Conservation (phyloP, 805 yeast genomes). For the Saccharomycopsis sp. region DNA sequence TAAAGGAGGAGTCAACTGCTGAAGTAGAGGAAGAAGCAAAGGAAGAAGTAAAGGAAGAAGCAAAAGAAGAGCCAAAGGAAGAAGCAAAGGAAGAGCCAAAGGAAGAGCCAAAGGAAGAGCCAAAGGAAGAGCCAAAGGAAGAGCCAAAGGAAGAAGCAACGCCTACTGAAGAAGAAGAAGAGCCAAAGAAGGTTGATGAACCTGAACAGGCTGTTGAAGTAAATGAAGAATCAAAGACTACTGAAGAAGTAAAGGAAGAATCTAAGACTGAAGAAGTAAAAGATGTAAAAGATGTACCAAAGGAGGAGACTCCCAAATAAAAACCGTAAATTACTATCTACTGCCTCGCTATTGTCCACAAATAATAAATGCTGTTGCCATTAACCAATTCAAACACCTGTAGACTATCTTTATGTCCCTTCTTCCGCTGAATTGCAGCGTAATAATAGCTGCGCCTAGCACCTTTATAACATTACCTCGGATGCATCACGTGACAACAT, state of each 20-base stretch:
- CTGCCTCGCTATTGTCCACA: too few species aligned
- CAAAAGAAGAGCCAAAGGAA: conserved; percentile 11
- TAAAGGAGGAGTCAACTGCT: neutral
- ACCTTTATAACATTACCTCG: neutral
- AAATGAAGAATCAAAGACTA: conserved; percentile 14
- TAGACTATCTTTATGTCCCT: too few species aligned
- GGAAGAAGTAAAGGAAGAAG: conserved; percentile 15
- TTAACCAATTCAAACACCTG: too few species aligned
- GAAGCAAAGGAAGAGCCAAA: conserved; percentile 18
- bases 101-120: conserved; percentile 17
- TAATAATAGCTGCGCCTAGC: neutral
- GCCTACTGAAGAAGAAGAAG: conserved; percentile 12
- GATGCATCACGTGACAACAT: neutral
- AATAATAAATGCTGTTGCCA: too few species aligned
- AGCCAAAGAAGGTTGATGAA: neutral
- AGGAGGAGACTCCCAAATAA: conserved; percentile 9
- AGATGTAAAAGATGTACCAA: conserved; percentile 9
- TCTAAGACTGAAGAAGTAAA: conserved; percentile 6
- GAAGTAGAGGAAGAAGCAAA: conserved; percentile 9
- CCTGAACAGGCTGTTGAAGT: conserved; percentile 9
- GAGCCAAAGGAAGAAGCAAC: conserved; percentile 15
- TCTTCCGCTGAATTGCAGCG: too few species aligned
- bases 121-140: conserved; percentile 13
- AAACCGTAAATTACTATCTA: too few species aligned
- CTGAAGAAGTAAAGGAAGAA: conserved; percentile 9